A percentile compares a stretch with the other conserved stretches of the same genome.
phyloP scores from a whole-genome alignment of 2,329 filamentous ascomycete species.

The Aspergillus fumigatus region DNA sequence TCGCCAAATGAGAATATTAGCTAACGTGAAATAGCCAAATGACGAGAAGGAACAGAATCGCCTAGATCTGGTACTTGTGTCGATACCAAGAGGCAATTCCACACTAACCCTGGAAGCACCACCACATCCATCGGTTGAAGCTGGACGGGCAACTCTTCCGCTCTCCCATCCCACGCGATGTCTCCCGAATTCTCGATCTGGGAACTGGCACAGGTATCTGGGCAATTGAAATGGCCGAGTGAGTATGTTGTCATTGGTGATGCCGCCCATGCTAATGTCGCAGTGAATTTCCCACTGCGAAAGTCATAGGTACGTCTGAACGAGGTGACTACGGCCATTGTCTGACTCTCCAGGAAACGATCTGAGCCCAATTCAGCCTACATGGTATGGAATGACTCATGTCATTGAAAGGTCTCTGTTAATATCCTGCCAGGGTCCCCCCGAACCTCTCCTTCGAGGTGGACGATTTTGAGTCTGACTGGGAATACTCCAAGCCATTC shows the following conservation, averaged over 20 bases:
- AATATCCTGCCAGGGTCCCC: constrained; percentile 17
- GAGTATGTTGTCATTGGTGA: background rate
- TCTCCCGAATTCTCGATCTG: constrained; percentile 18
- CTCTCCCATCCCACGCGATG: constrained; percentile 15
- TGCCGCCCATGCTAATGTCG: background rate
- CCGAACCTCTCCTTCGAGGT: constrained; percentile 26
- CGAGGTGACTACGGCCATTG: background rate
- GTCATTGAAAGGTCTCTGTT: background rate
- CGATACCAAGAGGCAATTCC: background rate
- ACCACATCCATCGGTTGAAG: background rate
- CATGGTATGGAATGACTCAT: constrained; percentile 13
- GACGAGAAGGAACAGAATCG: constrained; percentile 12
- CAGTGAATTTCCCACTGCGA: constrained; percentile 21
- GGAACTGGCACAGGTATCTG: constrained; percentile 25
- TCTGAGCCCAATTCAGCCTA: constrained; percentile 24
- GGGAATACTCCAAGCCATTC: constrained; percentile 21
- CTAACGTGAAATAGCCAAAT: constrained; percentile 3
- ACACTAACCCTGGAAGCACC: background rate
- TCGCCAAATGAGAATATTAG: background rate
- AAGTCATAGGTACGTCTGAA: constrained; percentile 13
- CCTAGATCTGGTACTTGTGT: constrained; percentile 10
- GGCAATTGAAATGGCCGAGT: constrained; percentile 21
- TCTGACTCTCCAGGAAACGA: constrained; percentile 18
- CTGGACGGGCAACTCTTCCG: background rate
- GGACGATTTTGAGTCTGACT: constrained; percentile 25